Evolutionary conservation across 306 rosid genomes (phyloP), one percentile per base, ranked within the genome.

Genomic region (Cucumis sativus): DNA sequence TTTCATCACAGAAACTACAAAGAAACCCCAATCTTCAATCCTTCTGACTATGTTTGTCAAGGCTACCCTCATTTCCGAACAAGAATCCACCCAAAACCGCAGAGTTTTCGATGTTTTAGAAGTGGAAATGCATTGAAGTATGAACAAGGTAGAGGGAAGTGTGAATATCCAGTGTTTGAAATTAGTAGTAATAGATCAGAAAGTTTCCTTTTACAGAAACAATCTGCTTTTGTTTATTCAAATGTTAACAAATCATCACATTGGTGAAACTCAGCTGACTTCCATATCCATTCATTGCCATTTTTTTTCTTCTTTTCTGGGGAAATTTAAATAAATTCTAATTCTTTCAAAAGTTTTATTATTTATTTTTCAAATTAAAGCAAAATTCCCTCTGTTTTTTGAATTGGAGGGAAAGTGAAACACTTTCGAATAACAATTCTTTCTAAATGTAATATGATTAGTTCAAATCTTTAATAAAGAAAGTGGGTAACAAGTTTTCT

Each of bases 11-110:
- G 81, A 45, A 56, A 72, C 54, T 87, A 81, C 79, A 88, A 69
- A 80, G 98, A 95, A 84, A 82, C 79, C 17, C 97, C 97, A 0
- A 75, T 95, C 9, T 95, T 92, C 86, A 90, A 92, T 66, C 99
- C 99, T 23, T 81, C 93, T 43, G 89, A 92, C 12, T 86, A 89
- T 63, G 58, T 33, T 39, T 85, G 79, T 80, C 85, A 87, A 74
- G 91, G 88, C 40, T 89, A 95, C 77, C 99, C 97, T 28, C 99
- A 92, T 79, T n/a, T 82, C 11, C 84, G 88, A 39, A 75, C 65
- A 4, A 75, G 82, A 75, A 76, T 80, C 76, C 79, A 77, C 80
- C 80, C 80, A 73, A 88, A 83, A 79, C 62, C 84, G 23, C 84
- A 73, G 52, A 77, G 74, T 64, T 79, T 69, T 85, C 79, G 97